These are phyloP conservation scores for Calocybe cyanea DNA, from an alignment of 768 basidiomycete species.

Conservation along the genomic window DNA sequence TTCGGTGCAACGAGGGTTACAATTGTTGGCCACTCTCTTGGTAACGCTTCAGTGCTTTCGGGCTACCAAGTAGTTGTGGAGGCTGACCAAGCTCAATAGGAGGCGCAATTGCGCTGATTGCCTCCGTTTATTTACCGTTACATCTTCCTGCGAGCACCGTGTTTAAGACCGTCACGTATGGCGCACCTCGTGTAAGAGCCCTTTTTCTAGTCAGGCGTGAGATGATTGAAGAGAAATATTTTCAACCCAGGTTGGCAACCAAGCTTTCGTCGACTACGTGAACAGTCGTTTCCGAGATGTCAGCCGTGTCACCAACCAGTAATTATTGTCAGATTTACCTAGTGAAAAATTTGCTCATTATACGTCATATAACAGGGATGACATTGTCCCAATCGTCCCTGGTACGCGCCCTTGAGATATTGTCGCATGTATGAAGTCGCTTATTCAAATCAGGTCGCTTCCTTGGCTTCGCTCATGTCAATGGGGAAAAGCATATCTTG, in stretches of 20 bases:
- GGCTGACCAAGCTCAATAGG: constrained; percentile 8
- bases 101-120: constrained; percentile 20
- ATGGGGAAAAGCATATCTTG: constrained; percentile 36
- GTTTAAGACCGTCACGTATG: constrained; percentile 21
- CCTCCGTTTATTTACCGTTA: constrained; percentile 24
- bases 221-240: not conserved
- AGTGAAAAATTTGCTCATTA: not conserved
- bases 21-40: constrained; percentile 40
- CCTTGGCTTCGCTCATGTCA: constrained; percentile 44
- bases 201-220: not conserved
- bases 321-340: constrained; percentile 3
- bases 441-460: constrained; percentile 21
- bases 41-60: constrained; percentile 4
- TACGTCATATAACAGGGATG: constrained; percentile 25
- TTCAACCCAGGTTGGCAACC: constrained; percentile 42
- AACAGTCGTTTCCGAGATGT: constrained; percentile 40
- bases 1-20: constrained; percentile 36
- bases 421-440: not conserved
- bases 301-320: constrained; percentile 55
- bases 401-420: constrained; percentile 18
- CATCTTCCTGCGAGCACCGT: constrained; percentile 16
- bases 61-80: not conserved
- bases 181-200: constrained; percentile 18
- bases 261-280: constrained; percentile 55
- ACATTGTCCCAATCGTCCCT: constrained; percentile 37